Conservation (phyloP, 2,329 filamentous ascomycete species). For the Pseudocercospora musae region DNA sequence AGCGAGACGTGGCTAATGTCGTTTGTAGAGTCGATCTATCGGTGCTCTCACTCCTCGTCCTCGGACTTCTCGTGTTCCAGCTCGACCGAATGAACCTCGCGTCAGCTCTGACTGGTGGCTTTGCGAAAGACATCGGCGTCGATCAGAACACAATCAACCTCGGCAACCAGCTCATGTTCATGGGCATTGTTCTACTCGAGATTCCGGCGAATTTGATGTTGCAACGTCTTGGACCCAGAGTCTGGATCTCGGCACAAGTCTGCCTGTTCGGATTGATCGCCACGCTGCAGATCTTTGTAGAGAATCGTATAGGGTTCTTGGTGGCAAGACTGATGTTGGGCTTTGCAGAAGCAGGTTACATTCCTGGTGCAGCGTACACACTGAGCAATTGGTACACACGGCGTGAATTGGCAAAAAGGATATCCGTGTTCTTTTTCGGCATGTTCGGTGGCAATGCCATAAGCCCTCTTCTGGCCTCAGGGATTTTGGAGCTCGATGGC, state of each 20-base stretch:
- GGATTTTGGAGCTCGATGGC: conserved; percentile 2
- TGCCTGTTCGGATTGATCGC: conserved; percentile 4
- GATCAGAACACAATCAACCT: conserved; percentile 50
- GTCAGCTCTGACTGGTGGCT: conserved; percentile 50
- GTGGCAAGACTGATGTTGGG: conserved; percentile 1
- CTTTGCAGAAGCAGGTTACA: conserved; percentile 7
- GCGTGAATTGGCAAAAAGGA: conserved; percentile 1
- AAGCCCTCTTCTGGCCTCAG: conserved; percentile 5
- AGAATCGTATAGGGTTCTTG: neutral
- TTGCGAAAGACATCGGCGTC: conserved; percentile 44
- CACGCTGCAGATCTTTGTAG: conserved; percentile 2
- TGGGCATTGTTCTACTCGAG: conserved; percentile 50
- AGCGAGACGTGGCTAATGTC: neutral
- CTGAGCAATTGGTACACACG: conserved; percentile 2
- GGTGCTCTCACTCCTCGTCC: conserved; percentile 49
- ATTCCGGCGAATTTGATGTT: conserved; percentile 52
- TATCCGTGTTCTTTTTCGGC: conserved; percentile 4
- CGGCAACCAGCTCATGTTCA: conserved; percentile 54
- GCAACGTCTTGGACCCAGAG: conserved; percentile 23
- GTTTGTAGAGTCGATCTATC: conserved; percentile 44
- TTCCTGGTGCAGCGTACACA: conserved; percentile 6
- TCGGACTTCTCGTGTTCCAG: conserved; percentile 52
- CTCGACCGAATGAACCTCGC: conserved; percentile 54
- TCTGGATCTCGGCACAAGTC: conserved; percentile 4
- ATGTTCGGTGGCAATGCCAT: conserved; percentile 6